Base-by-base conservation (phyloP, 1,284 basidiomycete species). In the Takashimella tepidaria region DNA sequence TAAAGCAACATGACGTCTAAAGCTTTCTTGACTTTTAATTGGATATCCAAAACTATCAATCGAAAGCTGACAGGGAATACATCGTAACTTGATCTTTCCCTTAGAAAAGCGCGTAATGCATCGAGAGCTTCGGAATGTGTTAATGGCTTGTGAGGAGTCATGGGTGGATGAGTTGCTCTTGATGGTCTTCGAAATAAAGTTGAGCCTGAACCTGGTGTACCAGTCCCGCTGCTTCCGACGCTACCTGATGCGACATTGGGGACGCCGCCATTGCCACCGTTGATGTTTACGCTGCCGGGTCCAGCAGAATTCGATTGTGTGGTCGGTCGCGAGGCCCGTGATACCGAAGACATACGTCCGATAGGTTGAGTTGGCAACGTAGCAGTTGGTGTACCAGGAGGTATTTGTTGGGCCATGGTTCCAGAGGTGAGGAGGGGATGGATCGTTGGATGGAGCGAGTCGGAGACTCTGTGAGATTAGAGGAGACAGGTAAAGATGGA, bases 41-140 rank as follows among this genome's bases (percentile, higher is more conserved):
- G 88, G 49, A 87, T 91, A 76, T 99, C 96, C 51, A 99, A 83
- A 19, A 98, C 92, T 69, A 98, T 97, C 63, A 98, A 81, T 61
- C 96, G 82, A 77, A 95, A 98, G 76, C 87, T 89, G 77, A 97
- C 89, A 16, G 93, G 93, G 63, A 97, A 92, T 23, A 92, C 91
- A 74, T 98, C 93, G 78, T 98, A 98, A 59, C 85, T 86, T 40
- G 86, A 90, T 59, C 89, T 83, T 53, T 86, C 84, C 67, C 84
- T 87, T 74, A 98, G 84, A 74, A 92, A 90, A 51, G 79, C 78
- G 48, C 93, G 83, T 62, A 97, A 90, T 44, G 84, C 79, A 53
- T 82, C 77, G 55, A 98, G 77, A 2, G 90, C 90, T 19, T 81
- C 78, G 58, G 89, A 82, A 68, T 92, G 89, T 2, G 69, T 64